Percentiles rank a stretch among this genome's conserved stretches.
Evolutionary conservation across 805 yeast species (phyloP).

Genomic region (Hanseniaspora lachancei): DNA sequence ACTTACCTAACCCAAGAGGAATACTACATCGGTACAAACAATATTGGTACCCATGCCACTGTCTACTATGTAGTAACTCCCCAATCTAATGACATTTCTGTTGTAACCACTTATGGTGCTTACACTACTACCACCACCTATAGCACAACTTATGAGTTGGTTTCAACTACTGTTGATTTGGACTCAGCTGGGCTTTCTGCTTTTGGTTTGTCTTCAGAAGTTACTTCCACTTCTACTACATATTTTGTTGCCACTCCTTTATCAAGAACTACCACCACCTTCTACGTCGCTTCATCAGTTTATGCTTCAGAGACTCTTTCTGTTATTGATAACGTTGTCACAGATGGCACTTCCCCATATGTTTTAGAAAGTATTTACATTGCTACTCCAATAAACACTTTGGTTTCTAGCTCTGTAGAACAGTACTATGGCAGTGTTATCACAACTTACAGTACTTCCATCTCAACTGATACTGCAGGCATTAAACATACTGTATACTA

Average conservation of each 20-base stretch:
- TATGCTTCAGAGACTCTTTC: background rate
- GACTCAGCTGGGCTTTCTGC: background rate
- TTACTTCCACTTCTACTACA: background rate
- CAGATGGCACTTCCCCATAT: background rate
- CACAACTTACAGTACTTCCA: background rate
- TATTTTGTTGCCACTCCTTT: background rate
- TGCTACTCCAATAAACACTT: background rate
- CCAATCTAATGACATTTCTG: background rate
- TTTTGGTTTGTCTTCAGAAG: background rate
- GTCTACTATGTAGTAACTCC: slow-evolving; percentile 16
- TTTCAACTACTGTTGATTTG: background rate
- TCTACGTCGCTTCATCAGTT: background rate
- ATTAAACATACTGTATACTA: background rate
- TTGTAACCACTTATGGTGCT: background rate
- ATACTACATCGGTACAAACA: slow-evolving; percentile 12
- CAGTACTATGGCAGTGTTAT: background rate
- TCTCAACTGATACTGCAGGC: background rate
- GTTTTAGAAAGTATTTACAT: background rate
- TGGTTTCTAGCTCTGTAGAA: background rate
- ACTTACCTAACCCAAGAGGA: background rate
- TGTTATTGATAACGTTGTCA: background rate
- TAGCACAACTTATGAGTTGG: background rate
- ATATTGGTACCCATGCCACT: slow-evolving; percentile 14
- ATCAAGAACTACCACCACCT: background rate
- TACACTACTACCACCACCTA: background rate